Evolutionary conservation across 1,284 basidiomycete genomes (phyloP), one percentile per base, ranked within the genome.

Genomic region (Tylopilus microsporus): DNA sequence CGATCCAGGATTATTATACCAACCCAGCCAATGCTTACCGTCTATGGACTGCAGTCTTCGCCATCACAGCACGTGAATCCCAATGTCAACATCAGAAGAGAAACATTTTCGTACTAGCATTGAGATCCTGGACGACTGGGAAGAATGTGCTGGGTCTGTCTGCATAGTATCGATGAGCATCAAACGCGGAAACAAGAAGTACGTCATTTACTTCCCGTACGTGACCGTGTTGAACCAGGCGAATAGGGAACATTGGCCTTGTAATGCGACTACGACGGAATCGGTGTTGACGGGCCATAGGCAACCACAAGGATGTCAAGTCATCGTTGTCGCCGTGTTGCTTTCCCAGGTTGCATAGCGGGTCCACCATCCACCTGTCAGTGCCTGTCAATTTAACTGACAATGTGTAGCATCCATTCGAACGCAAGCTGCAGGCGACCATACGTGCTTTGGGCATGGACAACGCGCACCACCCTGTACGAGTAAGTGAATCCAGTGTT

Each of bases 301-400:
- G 81, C 79, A n/a, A 82, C 69, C 5, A 75, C 77, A 51, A 83
- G 65, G 57, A 88, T 84, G 15, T 86, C 86, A n/a, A 53, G 75
- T 73, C 65, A 81, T 79, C 3, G 80, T 77, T 49, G 89, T 78
- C 1, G 79, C 79, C 2, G 86, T 88, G 72, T 89, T 89, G 21
- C 79, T 69, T 53, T 80, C 82, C 86, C 86, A 89, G 68, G 87
- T 87, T 13, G 82, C 78, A 6, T 86, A 86, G 15, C 84, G 79
- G 34, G 80, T 80, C 86, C 86, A 88, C 86, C 86, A 89, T 63
- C 86, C 86, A 75, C 86, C 86, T 88, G 60, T 57, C 30, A 46
- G 16, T 45, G 37, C 41, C 7, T 16, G 51, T 66, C 52, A 58
- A 30, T n/a, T 45, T 42, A 41, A 53, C 21, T 5, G 3, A 45